Evolutionary conservation across 768 basidiomycete species (phyloP).

Genomic region (Auricularia sp.): DNA sequence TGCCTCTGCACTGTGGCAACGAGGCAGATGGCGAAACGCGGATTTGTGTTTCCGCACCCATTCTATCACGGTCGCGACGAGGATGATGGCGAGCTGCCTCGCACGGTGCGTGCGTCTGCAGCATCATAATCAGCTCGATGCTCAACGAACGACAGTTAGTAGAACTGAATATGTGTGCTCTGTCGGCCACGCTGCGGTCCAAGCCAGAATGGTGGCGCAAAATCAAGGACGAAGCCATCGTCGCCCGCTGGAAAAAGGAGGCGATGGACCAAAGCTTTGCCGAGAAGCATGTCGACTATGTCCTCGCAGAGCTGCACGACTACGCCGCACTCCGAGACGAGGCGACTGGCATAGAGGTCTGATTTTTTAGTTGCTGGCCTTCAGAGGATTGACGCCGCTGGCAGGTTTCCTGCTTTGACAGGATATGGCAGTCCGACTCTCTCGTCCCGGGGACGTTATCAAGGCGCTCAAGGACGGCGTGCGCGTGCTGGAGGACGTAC

Average conservation of each 20-base stretch:
- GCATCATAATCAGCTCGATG: not conserved
- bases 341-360: constrained; percentile 13
- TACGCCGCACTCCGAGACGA: constrained; percentile 13
- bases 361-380: not conserved
- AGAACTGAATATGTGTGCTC: not conserved
- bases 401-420: constrained; percentile 14
- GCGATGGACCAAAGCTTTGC: constrained; percentile 1
- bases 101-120: not conserved
- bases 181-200: not conserved
- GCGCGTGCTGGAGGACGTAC: constrained; percentile 27
- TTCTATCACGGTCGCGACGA: not conserved
- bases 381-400: not conserved
- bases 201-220: constrained; percentile 2
- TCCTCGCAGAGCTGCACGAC: constrained; percentile 13
- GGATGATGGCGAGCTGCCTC: not conserved
- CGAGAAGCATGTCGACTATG: constrained; percentile 14
- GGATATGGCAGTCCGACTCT: constrained; percentile 22
- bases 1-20: no score
- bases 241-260: not conserved
- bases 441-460: constrained; percentile 21
- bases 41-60: not conserved
- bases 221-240: not conserved
- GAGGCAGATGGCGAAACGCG: no score
- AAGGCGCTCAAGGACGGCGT: constrained; percentile 18
- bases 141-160: not conserved